Evolutionary conservation across 1,284 basidiomycete genomes (phyloP).

Genomic region (Mycosarcoma mackinlayi): DNA sequence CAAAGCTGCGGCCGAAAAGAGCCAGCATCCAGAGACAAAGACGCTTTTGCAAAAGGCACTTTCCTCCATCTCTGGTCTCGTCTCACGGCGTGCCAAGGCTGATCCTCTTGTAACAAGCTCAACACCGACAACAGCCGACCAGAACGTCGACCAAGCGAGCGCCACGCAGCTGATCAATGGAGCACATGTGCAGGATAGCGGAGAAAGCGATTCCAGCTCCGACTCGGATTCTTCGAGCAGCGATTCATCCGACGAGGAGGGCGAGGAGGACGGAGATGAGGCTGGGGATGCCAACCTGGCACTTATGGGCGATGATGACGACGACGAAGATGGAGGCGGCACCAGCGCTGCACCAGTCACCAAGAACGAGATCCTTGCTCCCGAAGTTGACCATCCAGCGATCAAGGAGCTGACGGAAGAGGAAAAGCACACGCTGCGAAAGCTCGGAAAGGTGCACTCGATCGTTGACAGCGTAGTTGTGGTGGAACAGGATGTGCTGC

Average conservation of each 20-base stretch:
- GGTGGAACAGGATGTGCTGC: constrained; percentile 57
- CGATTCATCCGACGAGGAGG: constrained; percentile 36
- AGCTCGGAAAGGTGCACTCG: constrained; percentile 59
- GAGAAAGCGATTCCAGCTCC: constrained; percentile 20
- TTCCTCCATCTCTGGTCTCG: constrained; percentile 37
- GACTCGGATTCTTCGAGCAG: constrained; percentile 24
- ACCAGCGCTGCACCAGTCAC: constrained; percentile 43
- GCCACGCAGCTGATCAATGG: too few relatives aligned
- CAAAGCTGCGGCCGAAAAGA: constrained; percentile 32
- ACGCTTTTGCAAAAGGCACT: constrained; percentile 37
- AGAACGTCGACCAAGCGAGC: neutral
- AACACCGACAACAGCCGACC: constrained; percentile 5
- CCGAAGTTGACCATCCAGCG: constrained; percentile 39
- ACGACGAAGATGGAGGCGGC: constrained; percentile 25
- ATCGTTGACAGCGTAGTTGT: constrained; percentile 65
- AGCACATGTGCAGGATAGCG: too few relatives aligned
- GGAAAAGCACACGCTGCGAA: constrained; percentile 43
- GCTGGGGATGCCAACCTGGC: neutral
- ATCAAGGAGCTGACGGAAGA: constrained; percentile 33
- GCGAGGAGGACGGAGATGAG: constrained; percentile 18
- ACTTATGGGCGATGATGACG: constrained; percentile 46
- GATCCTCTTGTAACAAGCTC: constrained; percentile 2
- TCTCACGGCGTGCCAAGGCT: constrained; percentile 22
- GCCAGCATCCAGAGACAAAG: constrained; percentile 39
- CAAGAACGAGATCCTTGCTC: constrained; percentile 57